These are phyloP conservation scores for Aspergillus awamori DNA, from an alignment of 2,329 filamentous ascomycete species.

Conservation along the genomic window DNA sequence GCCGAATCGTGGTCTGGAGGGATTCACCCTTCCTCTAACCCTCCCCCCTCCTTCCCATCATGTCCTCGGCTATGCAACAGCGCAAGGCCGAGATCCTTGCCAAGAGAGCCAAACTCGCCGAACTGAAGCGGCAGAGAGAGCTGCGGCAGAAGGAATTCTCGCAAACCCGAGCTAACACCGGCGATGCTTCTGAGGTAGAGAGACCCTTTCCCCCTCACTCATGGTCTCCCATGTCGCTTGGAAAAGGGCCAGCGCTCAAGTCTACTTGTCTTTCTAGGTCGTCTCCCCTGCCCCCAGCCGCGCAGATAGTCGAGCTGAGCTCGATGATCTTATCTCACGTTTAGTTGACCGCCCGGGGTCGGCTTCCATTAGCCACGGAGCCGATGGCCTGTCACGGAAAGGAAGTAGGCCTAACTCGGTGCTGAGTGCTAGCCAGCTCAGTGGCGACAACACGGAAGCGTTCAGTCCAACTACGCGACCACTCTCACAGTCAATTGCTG, in stretches of 20 bases:
- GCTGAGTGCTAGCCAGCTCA: conserved; percentile 77
- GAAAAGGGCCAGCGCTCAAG: conserved; percentile 16
- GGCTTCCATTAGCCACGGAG: conserved; percentile 60
- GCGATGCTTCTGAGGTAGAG: conserved; percentile 70
- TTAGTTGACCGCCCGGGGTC: conserved; percentile 76
- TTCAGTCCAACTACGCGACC: conserved; percentile 45
- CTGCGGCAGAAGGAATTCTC: conserved; percentile 76
- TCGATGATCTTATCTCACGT: conserved; percentile 83
- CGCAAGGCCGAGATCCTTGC: conserved; percentile 94
- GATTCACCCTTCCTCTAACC: conserved; percentile 14
- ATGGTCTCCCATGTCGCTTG: neutral
- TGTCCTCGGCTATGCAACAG: conserved; percentile 58
- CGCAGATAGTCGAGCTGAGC: conserved; percentile 66
- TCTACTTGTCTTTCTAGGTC: conserved; percentile 51
- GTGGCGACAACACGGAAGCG: conserved; percentile 62
- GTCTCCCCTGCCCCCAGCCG: conserved; percentile 71
- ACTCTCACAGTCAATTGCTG: conserved; percentile 51
- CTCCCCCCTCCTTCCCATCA: conserved; percentile 23
- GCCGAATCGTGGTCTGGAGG: conserved; percentile 5
- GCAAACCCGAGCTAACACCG: conserved; percentile 68
- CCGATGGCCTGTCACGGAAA: conserved; percentile 49
- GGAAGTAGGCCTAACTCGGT: conserved; percentile 84
- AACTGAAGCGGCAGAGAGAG: conserved; percentile 91
- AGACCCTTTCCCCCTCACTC: neutral
- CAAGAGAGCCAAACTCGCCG: conserved; percentile 95